These are phyloP conservation scores for Aspergillus cavernicola DNA, from an alignment of 495 filamentous ascomycete species.

Conservation along the genomic window DNA sequence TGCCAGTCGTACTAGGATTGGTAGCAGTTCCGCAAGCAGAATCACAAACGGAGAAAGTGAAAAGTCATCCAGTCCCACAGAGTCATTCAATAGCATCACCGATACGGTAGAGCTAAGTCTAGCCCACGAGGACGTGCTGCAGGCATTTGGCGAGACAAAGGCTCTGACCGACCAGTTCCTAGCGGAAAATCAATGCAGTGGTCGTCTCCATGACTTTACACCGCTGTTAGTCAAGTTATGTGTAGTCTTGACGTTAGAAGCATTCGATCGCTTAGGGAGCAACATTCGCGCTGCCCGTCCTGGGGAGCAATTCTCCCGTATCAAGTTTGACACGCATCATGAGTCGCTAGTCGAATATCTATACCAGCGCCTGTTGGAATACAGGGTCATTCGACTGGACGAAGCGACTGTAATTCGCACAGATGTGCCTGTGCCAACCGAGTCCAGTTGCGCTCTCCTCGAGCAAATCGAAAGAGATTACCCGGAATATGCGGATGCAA, in stretches of 20 bases:
- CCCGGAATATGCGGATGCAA: constrained; percentile 35
- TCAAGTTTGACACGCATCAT: constrained; percentile 32
- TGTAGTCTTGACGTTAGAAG: constrained; percentile 36
- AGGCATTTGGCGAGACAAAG: constrained; percentile 30
- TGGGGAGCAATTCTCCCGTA: constrained; percentile 32
- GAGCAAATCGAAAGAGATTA: constrained; percentile 30
- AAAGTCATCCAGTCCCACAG: background rate
- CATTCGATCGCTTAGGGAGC: constrained; percentile 43
- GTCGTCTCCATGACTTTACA: constrained; percentile 27
- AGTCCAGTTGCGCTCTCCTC: constrained; percentile 31
- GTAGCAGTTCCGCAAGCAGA: background rate
- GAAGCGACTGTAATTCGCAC: constrained; percentile 36
- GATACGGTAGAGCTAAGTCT: constrained; percentile 9
- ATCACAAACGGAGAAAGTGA: background rate
- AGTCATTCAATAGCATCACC: constrained; percentile 8
- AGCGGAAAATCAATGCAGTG: constrained; percentile 29
- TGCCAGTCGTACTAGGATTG: background rate
- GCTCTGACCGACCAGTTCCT: constrained; percentile 37
- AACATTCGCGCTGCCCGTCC: constrained; percentile 25
- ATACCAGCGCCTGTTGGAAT: constrained; percentile 41
- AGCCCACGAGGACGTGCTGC: constrained; percentile 3
- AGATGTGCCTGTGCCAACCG: constrained; percentile 25
- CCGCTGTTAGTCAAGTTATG: constrained; percentile 35
- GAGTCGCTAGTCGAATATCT: constrained; percentile 32
- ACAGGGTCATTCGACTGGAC: constrained; percentile 36